phyloP scores from a whole-genome alignment of 2,329 filamentous ascomycete genomes.

The Diplodia sapinea region DNA sequence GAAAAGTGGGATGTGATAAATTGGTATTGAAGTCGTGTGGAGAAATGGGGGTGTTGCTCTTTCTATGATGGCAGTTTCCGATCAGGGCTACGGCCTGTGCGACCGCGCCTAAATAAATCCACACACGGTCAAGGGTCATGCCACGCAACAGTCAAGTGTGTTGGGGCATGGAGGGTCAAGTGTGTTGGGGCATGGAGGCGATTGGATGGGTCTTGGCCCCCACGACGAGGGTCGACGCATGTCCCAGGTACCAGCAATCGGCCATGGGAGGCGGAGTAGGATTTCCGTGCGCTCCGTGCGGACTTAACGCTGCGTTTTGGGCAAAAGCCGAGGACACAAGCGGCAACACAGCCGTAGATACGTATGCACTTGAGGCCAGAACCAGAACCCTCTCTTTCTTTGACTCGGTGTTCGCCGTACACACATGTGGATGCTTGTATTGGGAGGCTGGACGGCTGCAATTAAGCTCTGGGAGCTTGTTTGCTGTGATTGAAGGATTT shows the following conservation, averaged over 20 bases:
- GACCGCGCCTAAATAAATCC: not conserved
- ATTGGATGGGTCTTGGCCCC: slow-evolving; percentile 7
- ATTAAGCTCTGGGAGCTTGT: not conserved
- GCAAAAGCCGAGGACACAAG: not conserved
- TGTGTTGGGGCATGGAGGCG: too few species aligned
- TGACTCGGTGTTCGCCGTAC: not conserved
- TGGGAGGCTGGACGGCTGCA: not conserved
- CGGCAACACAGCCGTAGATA: not conserved
- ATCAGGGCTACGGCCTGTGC: not conserved
- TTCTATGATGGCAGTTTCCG: not conserved
- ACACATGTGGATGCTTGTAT: not conserved
- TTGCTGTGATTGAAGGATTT: not conserved
- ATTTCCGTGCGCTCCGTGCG: not conserved
- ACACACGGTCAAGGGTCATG: not conserved
- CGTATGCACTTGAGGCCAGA: not conserved
- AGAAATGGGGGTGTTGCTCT: not conserved
- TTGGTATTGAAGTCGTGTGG: not conserved
- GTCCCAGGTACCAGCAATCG: not conserved
- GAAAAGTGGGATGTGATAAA: not conserved
- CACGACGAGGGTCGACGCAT: not conserved
- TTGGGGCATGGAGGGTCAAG: not conserved
- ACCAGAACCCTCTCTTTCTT: not conserved
- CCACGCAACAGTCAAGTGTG: not conserved
- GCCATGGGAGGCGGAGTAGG: not conserved
- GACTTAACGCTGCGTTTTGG: not conserved